Percentiles rank a stretch among this genome's conserved stretches.
These are phyloP conservation scores for Geopyxis carbonaria DNA, from an alignment of 495 filamentous ascomycete genomes.

Conservation along the genomic window DNA sequence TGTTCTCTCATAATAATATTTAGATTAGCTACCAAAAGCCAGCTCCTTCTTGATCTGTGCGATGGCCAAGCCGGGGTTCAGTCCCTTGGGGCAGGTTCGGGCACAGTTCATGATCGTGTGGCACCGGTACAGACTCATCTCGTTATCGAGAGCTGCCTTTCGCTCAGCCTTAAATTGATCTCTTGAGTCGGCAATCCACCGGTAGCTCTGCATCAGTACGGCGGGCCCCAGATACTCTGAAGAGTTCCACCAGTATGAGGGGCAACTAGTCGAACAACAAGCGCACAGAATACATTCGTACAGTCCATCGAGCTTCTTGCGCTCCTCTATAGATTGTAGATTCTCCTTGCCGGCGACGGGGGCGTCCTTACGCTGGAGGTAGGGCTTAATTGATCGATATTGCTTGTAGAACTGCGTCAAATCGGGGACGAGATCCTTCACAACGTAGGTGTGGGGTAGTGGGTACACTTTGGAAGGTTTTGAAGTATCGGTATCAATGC, in stretches of 20 bases:
- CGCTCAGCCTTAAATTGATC: slow-evolving; percentile 76
- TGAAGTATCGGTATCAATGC: slow-evolving; percentile 68
- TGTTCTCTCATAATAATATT: no score
- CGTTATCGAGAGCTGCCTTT: slow-evolving; percentile 85
- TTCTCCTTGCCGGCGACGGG: slow-evolving; percentile 68
- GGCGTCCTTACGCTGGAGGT: slow-evolving; percentile 73
- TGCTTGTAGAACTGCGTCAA: slow-evolving; percentile 99
- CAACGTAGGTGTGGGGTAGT: slow-evolving; percentile 94
- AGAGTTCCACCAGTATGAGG: slow-evolving; percentile 98
- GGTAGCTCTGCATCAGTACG: slow-evolving; percentile 88
- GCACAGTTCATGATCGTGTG: slow-evolving; percentile 99
- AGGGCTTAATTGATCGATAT: slow-evolving; percentile 99
- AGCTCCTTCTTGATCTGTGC: slow-evolving; percentile 92
- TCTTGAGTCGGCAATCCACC: slow-evolving; percentile 83
- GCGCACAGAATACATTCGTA: slow-evolving; percentile 99
- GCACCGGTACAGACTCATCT: slow-evolving; percentile 95
- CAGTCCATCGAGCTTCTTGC: slow-evolving; percentile 90
- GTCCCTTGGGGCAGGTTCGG: slow-evolving; percentile 88
- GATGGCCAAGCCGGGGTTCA: slow-evolving; percentile 89
- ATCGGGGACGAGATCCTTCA: slow-evolving; percentile 96
- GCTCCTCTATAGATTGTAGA: slow-evolving; percentile 74
- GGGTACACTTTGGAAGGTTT: slow-evolving; percentile 91
- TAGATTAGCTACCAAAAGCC: slow-evolving; percentile 36
- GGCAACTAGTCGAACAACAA: slow-evolving; percentile 96
- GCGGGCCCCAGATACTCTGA: slow-evolving; percentile 96